Evolutionary conservation across 768 basidiomycete species (phyloP).

Genomic region (Termitomyces sp.): DNA sequence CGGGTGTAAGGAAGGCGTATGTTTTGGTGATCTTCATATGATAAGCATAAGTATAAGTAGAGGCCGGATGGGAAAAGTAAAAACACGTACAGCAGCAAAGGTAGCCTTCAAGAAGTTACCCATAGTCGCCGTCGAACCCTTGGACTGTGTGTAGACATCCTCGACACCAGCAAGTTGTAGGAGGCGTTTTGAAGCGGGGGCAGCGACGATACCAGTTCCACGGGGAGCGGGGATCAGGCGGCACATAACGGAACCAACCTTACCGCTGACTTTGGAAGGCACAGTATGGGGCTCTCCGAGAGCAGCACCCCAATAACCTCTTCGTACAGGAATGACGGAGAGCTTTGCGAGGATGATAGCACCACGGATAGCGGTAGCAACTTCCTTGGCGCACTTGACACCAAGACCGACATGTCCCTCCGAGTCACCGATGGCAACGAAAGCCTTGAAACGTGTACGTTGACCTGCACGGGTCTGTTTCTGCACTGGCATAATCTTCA

Average conservation of each 20-base stretch:
- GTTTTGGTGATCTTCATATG: conserved; percentile 84
- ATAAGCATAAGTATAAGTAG: background rate
- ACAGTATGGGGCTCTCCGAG: conserved; percentile 99
- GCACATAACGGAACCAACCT: conserved; percentile 99
- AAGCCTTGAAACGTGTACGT: conserved; percentile 99
- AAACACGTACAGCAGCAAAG: conserved; percentile 70
- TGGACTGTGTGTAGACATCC: conserved; percentile 97
- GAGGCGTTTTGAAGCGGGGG: conserved; percentile 94
- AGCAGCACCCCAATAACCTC: conserved; percentile 99
- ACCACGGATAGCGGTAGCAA: conserved; percentile 98
- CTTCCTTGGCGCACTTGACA: conserved; percentile 99
- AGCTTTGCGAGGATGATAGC: conserved; percentile 99
- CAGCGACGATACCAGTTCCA: conserved; percentile 99
- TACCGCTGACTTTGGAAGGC: conserved; percentile 96
- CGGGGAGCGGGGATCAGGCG: conserved; percentile 97
- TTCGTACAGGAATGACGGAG: conserved; percentile 94
- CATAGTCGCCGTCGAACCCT: conserved; percentile 98
- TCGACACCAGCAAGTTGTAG: conserved; percentile 97
- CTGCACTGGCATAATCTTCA: conserved; percentile 99
- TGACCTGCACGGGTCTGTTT: conserved; percentile 99
- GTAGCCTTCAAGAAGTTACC: conserved; percentile 99
- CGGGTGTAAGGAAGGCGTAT: conserved; percentile 96
- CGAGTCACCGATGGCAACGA: conserved; percentile 98
- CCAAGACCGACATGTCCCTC: conserved; percentile 99
- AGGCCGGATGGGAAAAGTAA: background rate